Percentiles rank a stretch among this genome's conserved stretches.
phyloP scores from a whole-genome alignment of 1,139 yeast genomes.

The Nakaseomyces kungkrabaensis region DNA sequence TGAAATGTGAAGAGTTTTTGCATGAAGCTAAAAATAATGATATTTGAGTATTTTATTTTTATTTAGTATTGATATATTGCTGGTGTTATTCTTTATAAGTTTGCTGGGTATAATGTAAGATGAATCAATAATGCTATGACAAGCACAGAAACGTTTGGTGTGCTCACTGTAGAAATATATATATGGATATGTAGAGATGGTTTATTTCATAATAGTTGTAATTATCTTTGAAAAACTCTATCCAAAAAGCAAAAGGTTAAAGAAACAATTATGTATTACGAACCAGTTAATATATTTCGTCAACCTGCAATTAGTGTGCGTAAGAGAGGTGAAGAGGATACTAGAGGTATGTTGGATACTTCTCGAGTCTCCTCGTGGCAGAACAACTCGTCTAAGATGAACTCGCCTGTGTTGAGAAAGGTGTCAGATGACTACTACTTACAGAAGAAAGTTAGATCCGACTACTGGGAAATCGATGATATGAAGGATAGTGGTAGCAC shows the following conservation, averaged over 20 bases:
- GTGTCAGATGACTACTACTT: constrained; percentile 23
- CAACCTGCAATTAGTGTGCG: constrained; percentile 20
- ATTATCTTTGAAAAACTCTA: too few relatives aligned
- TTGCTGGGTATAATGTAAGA: too few relatives aligned
- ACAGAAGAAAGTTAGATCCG: constrained; percentile 20
- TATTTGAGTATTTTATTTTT: too few relatives aligned
- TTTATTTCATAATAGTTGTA: too few relatives aligned
- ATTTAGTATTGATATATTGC: too few relatives aligned
- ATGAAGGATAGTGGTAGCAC: constrained; percentile 1
- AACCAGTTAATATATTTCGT: constrained; percentile 20
- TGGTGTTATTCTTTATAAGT: too few relatives aligned
- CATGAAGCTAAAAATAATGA: too few relatives aligned
- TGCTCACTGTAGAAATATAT: too few relatives aligned
- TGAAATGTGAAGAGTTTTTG: too few relatives aligned
- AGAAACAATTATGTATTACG: constrained; percentile 10
- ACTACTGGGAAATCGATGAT: constrained; percentile 17
- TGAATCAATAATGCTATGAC: too few relatives aligned
- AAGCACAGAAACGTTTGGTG: too few relatives aligned
- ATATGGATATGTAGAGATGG: background rate
- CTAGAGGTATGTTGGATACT: constrained; percentile 12
- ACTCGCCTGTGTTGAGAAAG: constrained; percentile 18
- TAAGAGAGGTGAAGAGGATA: constrained; percentile 7
- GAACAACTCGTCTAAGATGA: constrained; percentile 4
- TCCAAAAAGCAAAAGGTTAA: background rate
- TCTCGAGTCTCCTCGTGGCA: constrained; percentile 13